Evolutionary conservation across 768 basidiomycete genomes (phyloP), one percentile per base, ranked within the genome.

Genomic region (Naganishia friedmannii): DNA sequence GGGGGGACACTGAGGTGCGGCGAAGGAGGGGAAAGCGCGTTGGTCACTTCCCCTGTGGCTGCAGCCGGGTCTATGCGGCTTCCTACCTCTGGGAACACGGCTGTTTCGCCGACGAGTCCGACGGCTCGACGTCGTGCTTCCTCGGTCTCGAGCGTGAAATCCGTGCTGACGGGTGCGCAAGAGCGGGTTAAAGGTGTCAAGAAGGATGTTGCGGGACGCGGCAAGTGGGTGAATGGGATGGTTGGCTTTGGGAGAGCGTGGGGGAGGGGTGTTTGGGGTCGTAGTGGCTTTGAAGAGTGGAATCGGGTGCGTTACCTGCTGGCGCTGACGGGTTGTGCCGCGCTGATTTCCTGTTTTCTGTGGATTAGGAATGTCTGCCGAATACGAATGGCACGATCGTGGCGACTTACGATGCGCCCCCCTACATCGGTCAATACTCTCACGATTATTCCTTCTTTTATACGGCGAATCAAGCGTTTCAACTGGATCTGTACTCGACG

Each of bases 401-500:
- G 19, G 79, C 79, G 26, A 63, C 73, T 5, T 81, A 81, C 67
- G 73, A 77, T 2, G 71, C 74, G 26, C 70, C 77, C 10, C 79
- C 79, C 0, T 81, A 81, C 60, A 79, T 81, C 21, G 79, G 79
- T 21, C 78, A 81, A 67, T 77, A 78, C 63, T 76, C 78, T 29
- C 76, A 77, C 65, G 79, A 78, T 58, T 76, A 78, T 51, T 72
- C 72, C 5, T 94, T 96, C 79, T 97, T 91, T 79, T 97, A 96
- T 79, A 93, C 93, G 3, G 95, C 93, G 74, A 82, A 88, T 63
- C 68, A 79, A 90, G 92, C 95, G 80, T 98, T 94, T 77, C 86
- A 87, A 45, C 83, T 98, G 29, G 91, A 96, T 78, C 85, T 99
- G 4, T 99, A 93, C 76, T 74, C 77, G 17, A 79, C 77, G 15